phyloP scores from a whole-genome alignment of 345 rosid species.

The Camelina sativa region DNA sequence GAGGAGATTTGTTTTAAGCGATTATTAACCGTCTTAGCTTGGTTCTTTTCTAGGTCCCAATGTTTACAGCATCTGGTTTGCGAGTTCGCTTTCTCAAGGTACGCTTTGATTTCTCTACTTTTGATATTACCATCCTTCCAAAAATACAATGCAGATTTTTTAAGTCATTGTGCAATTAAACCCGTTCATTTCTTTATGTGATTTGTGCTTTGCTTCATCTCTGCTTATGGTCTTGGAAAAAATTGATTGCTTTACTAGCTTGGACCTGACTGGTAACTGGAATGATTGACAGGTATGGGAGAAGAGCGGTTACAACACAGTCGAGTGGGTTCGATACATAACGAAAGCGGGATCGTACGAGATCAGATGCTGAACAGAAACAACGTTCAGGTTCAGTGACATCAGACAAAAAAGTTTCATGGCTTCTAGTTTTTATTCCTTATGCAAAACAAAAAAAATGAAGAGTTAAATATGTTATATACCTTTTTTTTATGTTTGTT shows the following conservation, averaged over 20 bases:
- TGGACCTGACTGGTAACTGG: not conserved
- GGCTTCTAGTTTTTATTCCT: constrained; percentile 35
- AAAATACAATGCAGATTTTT: not conserved
- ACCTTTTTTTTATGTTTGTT: constrained; percentile 30
- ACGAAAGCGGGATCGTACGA: constrained; percentile 98
- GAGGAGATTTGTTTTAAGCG: not conserved
- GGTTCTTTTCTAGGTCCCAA: constrained; percentile 73
- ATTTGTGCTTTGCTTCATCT: not conserved
- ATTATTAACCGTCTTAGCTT: constrained; percentile 18
- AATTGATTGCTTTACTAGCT: constrained; percentile 6
- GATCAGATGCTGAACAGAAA: constrained; percentile 74
- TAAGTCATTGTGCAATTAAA: constrained; percentile 14
- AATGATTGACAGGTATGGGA: constrained; percentile 85
- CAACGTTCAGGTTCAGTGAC: constrained; percentile 26
- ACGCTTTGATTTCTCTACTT: not conserved
- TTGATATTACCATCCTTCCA: not conserved
- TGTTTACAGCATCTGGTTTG: constrained; percentile 98
- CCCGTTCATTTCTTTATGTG: not conserved
- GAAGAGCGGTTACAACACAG: constrained; percentile 98
- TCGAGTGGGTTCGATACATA: constrained; percentile 97
- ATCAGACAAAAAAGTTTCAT: constrained; percentile 18
- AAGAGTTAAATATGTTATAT: constrained; percentile 22
- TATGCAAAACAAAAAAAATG: not conserved
- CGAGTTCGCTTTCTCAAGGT: constrained; percentile 99
- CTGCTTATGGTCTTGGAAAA: not conserved